A percentile compares a stretch with the other conserved stretches of the same genome.
phyloP scores from a whole-genome alignment of 495 filamentous ascomycete species.

The Aspergillus conjunctus region DNA sequence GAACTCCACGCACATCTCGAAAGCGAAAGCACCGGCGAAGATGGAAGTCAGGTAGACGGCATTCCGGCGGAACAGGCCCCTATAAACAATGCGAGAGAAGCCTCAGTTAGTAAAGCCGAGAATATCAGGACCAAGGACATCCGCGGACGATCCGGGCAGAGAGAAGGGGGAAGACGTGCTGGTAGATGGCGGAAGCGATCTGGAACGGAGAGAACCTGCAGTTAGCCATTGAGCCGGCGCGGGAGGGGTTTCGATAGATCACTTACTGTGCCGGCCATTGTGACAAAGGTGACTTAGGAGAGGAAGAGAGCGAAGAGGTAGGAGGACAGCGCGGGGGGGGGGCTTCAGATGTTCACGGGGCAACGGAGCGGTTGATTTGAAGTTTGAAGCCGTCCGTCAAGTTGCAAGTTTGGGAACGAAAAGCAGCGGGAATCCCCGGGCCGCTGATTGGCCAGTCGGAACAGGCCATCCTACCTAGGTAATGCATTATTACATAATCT shows the following conservation, averaged over 20 bases:
- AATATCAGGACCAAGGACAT: neutral
- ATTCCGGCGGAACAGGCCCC: slow-evolving; percentile 83
- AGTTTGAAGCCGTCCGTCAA: slow-evolving; percentile 21
- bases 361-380: slow-evolving; percentile 22
- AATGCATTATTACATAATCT: slow-evolving; percentile 17
- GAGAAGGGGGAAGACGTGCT: slow-evolving; percentile 63
- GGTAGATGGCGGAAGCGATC: slow-evolving; percentile 71
- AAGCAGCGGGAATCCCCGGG: slow-evolving; percentile 49
- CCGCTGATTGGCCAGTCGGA: slow-evolving; percentile 44
- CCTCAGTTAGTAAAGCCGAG: slow-evolving; percentile 21
- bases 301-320: slow-evolving; percentile 19
- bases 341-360: slow-evolving; percentile 33
- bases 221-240: slow-evolving; percentile 38
- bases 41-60: slow-evolving; percentile 80
- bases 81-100: slow-evolving; percentile 41
- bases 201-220: slow-evolving; percentile 35
- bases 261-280: slow-evolving; percentile 58
- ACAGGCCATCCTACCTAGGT: slow-evolving; percentile 2
- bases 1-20: slow-evolving; percentile 76
- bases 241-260: slow-evolving; percentile 4
- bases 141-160: slow-evolving; percentile 23
- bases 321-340: slow-evolving; percentile 22
- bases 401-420: slow-evolving; percentile 27
- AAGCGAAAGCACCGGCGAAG: slow-evolving; percentile 84
- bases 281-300: slow-evolving; percentile 32